Evolutionary conservation across 1,139 yeast species (phyloP).

Genomic region (Waltiozyma sp.): DNA sequence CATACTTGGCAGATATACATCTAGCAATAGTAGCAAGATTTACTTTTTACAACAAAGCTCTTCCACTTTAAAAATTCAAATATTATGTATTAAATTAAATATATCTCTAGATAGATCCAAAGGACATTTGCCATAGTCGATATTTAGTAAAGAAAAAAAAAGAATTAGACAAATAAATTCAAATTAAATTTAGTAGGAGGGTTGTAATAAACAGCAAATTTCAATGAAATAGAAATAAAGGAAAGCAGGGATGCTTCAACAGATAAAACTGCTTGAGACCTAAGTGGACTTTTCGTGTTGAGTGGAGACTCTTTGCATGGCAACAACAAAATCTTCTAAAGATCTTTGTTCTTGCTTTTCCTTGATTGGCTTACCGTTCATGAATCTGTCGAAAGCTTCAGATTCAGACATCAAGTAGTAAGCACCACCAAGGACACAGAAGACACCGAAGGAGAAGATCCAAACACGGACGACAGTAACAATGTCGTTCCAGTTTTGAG

Average conservation of each 20-base stretch:
- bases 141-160: background rate
- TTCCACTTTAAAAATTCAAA: too few species aligned
- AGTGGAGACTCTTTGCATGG: constrained; percentile 97
- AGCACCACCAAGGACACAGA: constrained; percentile 94
- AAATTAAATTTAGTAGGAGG: constrained; percentile 6
- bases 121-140: background rate
- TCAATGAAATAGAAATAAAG: constrained; percentile 1
- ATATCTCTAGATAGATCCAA: background rate
- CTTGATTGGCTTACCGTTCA: constrained; percentile 80
- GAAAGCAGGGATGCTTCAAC: background rate
- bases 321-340: constrained; percentile 88
- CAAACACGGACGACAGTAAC: constrained; percentile 90
- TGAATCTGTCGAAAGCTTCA: constrained; percentile 78
- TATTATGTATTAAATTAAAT: background rate
- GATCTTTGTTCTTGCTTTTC: constrained; percentile 58
- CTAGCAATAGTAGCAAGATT: too few species aligned
- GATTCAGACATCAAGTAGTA: constrained; percentile 88
- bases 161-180: background rate
- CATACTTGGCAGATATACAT: too few species aligned
- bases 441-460: constrained; percentile 93
- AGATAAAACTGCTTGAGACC: constrained; percentile 3
- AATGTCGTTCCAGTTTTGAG: constrained; percentile 94
- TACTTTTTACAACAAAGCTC: too few species aligned
- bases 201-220: background rate
- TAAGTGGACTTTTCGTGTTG: constrained; percentile 69